Evolutionary conservation across 805 yeast genomes (phyloP).

Genomic region (Wickerhamiella spandovensis): DNA sequence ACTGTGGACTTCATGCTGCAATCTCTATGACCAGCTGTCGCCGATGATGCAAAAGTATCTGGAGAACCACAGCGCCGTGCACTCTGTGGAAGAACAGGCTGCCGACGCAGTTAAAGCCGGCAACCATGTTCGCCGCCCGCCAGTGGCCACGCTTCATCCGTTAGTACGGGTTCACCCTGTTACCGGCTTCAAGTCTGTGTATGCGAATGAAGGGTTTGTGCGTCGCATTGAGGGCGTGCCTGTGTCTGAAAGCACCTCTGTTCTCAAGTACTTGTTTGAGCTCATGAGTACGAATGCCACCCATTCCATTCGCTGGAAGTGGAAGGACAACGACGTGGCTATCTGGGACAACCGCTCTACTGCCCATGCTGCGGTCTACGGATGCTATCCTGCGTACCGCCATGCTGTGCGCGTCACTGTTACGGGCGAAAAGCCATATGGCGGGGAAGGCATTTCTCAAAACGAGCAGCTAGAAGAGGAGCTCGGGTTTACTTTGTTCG

Average conservation of each 20-base stretch:
- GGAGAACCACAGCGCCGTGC: slow-evolving; percentile 43
- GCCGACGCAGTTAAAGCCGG: slow-evolving; percentile 39
- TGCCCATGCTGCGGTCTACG: slow-evolving; percentile 55
- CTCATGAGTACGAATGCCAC: slow-evolving; percentile 43
- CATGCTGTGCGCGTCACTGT: slow-evolving; percentile 67
- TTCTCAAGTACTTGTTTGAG: slow-evolving; percentile 40
- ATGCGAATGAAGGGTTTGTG: slow-evolving; percentile 46
- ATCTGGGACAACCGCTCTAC: slow-evolving; percentile 71
- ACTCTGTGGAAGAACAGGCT: slow-evolving; percentile 55
- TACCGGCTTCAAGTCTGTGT: slow-evolving; percentile 47
- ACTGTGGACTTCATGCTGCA: slow-evolving; percentile 38
- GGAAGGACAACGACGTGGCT: slow-evolving; percentile 60
- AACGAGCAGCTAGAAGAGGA: slow-evolving; percentile 17
- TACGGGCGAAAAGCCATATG: slow-evolving; percentile 54
- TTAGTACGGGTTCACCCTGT: slow-evolving; percentile 63
- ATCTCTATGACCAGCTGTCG: slow-evolving; percentile 39
- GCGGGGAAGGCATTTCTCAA: slow-evolving; percentile 12
- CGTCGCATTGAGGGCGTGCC: slow-evolving; percentile 56
- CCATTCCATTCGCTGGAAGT: slow-evolving; percentile 53
- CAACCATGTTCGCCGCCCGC: slow-evolving; percentile 51
- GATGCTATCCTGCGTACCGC: slow-evolving; percentile 58
- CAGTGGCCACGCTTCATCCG: slow-evolving; percentile 55
- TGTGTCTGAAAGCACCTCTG: slow-evolving; percentile 47
- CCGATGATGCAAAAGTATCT: slow-evolving; percentile 34
- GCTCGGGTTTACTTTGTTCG: slow-evolving; percentile 15